Percentiles rank a stretch among this genome's conserved stretches.
Evolutionary conservation across 2,329 filamentous ascomycete species (phyloP).

Genomic region (Sporothrix brasiliensis): DNA sequence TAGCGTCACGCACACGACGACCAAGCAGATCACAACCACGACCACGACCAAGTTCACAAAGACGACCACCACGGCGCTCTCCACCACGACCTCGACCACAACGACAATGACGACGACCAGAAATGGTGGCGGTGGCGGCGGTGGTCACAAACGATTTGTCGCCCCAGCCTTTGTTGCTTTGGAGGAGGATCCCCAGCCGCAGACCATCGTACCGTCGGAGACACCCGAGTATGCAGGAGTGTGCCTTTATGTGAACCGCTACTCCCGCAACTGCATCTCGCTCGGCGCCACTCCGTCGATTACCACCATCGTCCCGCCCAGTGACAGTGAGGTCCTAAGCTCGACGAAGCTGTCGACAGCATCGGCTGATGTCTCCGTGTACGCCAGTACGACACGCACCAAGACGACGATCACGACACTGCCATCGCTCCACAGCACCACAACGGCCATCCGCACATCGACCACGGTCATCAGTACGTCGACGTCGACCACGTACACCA

Average conservation of each 20-base stretch:
- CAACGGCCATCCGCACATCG: neutral
- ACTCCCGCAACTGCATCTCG: neutral
- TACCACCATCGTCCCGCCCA: neutral
- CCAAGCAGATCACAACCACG: slow-evolving; percentile 22
- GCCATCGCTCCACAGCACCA: slow-evolving; percentile 26
- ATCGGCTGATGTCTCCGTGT: neutral
- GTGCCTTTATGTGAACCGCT: slow-evolving; percentile 8
- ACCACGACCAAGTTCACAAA: slow-evolving; percentile 14
- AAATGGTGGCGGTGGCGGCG: neutral
- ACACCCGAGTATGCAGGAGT: slow-evolving; percentile 5
- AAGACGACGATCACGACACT: slow-evolving; percentile 24
- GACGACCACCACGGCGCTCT: neutral
- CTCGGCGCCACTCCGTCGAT: neutral
- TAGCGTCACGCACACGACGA: slow-evolving; percentile 26
- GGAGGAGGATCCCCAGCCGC: neutral
- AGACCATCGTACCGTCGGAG: neutral
- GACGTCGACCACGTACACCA: slow-evolving; percentile 22
- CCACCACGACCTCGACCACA: slow-evolving; percentile 2
- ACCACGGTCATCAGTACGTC: slow-evolving; percentile 5
- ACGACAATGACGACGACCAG: neutral
- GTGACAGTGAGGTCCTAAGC: neutral
- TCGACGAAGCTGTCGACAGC: slow-evolving; percentile 23
- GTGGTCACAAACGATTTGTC: neutral
- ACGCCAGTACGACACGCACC: slow-evolving; percentile 20
- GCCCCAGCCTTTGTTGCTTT: neutral